Evolutionary conservation across 495 filamentous ascomycete genomes (phyloP).

Genomic region (Clohesyomyces aquaticus): DNA sequence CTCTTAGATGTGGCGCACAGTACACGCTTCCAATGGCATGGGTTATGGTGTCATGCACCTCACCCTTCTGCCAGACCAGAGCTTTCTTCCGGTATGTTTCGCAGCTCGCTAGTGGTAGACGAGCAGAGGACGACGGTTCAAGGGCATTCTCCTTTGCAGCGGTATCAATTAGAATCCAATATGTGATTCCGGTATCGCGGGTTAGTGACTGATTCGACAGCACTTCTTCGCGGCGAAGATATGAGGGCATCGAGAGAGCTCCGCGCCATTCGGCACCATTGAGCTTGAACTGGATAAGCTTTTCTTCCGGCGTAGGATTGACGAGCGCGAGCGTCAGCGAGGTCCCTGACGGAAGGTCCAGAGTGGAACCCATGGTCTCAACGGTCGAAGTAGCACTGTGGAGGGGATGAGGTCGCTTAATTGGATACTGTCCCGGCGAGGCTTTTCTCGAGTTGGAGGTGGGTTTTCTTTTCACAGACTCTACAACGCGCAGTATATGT

Average conservation of each 20-base stretch:
- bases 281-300: constrained; percentile 61
- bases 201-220: constrained; percentile 69
- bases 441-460: too few species aligned
- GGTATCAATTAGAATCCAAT: constrained; percentile 81
- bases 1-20: constrained; percentile 70
- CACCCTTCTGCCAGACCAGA: constrained; percentile 53
- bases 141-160: constrained; percentile 41
- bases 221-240: constrained; percentile 76
- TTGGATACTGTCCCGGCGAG: background rate
- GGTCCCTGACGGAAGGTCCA: constrained; percentile 57
- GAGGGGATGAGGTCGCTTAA: background rate
- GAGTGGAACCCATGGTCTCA: constrained; percentile 17
- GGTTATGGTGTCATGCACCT: constrained; percentile 66
- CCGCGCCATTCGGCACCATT: constrained; percentile 77
- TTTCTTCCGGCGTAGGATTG: constrained; percentile 69
- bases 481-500: too few species aligned
- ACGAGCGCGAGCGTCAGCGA: constrained; percentile 68
- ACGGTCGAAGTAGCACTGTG: background rate
- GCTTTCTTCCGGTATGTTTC: constrained; percentile 82
- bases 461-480: too few species aligned
- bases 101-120: constrained; percentile 76
- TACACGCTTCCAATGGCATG: constrained; percentile 90
- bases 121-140: constrained; percentile 30
- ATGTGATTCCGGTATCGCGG: constrained; percentile 72
- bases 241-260: constrained; percentile 65